These are phyloP conservation scores for Phascolomyces articulosus DNA, from an alignment of 371 early-diverging fungal species.

Conservation along the genomic window DNA sequence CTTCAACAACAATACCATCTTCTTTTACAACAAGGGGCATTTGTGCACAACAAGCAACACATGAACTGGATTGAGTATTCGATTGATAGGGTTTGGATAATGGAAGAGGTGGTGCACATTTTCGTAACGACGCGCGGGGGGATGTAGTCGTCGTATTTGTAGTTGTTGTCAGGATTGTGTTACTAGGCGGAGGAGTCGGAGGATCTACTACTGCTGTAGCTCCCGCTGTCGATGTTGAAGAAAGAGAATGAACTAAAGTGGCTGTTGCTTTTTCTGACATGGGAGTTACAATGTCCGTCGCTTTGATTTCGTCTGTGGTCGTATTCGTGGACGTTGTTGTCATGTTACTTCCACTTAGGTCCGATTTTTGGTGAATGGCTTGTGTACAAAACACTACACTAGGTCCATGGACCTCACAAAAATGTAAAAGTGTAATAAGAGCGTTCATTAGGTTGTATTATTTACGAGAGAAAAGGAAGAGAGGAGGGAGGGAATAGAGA, in stretches of 20 bases:
- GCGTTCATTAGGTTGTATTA: conserved; percentile 48
- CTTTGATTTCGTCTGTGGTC: background rate
- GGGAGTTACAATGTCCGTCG: background rate
- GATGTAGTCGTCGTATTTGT: background rate
- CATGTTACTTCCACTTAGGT: background rate
- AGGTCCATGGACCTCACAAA: conserved; percentile 66
- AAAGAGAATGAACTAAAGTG: background rate
- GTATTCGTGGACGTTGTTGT: background rate
- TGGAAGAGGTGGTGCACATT: background rate
- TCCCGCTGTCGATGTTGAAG: background rate
- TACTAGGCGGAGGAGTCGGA: conserved; percentile 1
- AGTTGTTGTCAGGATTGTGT: background rate
- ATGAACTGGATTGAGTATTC: conserved; percentile 18
- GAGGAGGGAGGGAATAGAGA: background rate
- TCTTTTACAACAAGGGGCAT: conserved; percentile 37
- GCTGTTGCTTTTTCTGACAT: background rate
- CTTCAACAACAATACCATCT: conserved; percentile 28
- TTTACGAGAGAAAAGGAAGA: background rate
- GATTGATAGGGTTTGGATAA: conserved; percentile 1
- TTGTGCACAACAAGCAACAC: conserved; percentile 53
- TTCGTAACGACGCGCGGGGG: conserved; percentile 2
- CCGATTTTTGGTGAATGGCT: conserved; percentile 34
- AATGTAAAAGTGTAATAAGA: conserved; percentile 53
- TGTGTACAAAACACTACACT: conserved; percentile 63
- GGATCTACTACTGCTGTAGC: background rate